Evolutionary conservation across 257 asterid species (phyloP), one percentile per base, ranked within the genome.

Genomic region (Ehretia macrophylla): DNA sequence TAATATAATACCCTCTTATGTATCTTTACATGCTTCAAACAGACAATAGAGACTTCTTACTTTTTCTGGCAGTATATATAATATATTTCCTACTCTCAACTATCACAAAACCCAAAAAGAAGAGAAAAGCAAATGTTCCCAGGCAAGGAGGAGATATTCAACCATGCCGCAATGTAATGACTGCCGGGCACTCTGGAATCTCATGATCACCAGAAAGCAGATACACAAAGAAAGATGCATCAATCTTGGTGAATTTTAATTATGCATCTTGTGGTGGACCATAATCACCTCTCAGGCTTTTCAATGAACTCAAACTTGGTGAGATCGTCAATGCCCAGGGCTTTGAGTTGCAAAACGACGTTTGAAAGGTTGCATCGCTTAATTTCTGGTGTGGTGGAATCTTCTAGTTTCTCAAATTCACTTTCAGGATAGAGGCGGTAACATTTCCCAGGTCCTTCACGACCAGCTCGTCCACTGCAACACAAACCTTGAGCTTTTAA

Each of bases 391-490:
- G 77, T 77, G 0, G 97, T 88, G 59, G 97, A 81, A 74, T 87
- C 90, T 59, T 77, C 79, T 61, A 93, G 94, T 76, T 81, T 93
- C 68, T 74, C 82, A 73, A 88, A 93, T 76, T 88, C 97, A 66
- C 69, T 64, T 77, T 93, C 99, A 49, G 97, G 99, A 67, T 93
- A 93, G 68, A 93, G 95, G 56, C 96, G 96, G 79, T 79, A 93
- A 85, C 96, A 88, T 83, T 93, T 93, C 47, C 99, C 99, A 51
- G 94, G 89, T 66, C 95, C 90, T 62, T 93, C 99, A 69, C 99
- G 99, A 58, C 97, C 99, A 60, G 99, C 99, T 70, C 99, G 97
- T 32, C 99, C 99, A 76, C 99, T 92, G 87, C 72, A 79, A 69
- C 62, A 59, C 40, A 58, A 51, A 22, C 53, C 32, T 39, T 58